Conservation (phyloP, 2,329 filamentous ascomycete species). For the Berkeleyomyces rouxiae region DNA sequence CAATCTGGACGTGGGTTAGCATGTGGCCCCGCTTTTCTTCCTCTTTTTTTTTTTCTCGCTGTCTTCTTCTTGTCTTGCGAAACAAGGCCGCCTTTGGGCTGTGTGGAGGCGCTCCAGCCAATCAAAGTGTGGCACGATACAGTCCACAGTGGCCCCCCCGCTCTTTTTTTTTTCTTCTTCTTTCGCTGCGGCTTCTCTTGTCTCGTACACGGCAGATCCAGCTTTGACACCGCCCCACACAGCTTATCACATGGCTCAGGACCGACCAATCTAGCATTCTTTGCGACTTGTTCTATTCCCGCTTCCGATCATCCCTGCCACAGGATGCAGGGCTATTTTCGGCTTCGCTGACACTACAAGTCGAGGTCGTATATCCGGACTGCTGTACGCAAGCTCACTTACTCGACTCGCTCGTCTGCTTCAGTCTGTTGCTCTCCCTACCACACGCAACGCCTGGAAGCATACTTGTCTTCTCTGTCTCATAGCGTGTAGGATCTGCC, state of each 20-base stretch:
- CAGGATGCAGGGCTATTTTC: neutral
- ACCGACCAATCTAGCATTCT: neutral
- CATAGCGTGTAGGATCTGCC: neutral
- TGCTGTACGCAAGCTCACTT: too few relatives aligned
- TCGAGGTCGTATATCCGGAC: too few relatives aligned
- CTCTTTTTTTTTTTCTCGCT: neutral
- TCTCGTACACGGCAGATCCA: constrained; percentile 1
- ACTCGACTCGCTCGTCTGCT: too few relatives aligned
- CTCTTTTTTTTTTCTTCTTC: neutral
- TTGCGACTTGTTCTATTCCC: neutral
- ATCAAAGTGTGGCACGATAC: neutral
- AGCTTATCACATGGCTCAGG: neutral
- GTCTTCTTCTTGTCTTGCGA: neutral
- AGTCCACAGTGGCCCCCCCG: neutral
- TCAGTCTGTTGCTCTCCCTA: too few relatives aligned
- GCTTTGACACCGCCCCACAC: neutral
- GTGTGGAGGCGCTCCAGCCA: neutral
- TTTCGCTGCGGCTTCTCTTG: neutral
- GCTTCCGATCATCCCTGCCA: neutral
- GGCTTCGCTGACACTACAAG: neutral
- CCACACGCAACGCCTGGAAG: too few relatives aligned
- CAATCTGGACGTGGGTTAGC: neutral
- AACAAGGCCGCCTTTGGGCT: neutral
- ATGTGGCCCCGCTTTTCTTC: neutral
- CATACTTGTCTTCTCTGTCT: neutral